Base-by-base conservation (phyloP, 805 yeast species). In the Metschnikowia sp. region DNA sequence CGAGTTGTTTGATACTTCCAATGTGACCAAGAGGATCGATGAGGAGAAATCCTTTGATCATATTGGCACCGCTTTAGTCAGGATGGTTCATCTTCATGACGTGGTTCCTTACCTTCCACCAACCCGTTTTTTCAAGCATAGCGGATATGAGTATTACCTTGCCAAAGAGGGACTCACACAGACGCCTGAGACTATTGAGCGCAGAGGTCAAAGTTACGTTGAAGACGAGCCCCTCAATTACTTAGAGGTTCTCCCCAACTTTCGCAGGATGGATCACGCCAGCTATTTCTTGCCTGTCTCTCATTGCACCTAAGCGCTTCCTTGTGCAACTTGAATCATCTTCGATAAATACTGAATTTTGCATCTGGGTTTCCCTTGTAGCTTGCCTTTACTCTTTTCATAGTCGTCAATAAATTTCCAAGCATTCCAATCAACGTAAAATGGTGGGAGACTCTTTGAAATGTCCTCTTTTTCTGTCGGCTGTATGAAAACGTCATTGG, bases 41-140 rank as follows among this genome's bases (percentile, higher is more conserved):
- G 37, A 53, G 10, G 53, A 58, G 0, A 55, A 66, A 33, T 46
- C 58, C n/a, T 54, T 54, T 28, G 58, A 53, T 37, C 38, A 42
- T 18, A 39, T 53, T 30, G 22, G 28, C 32, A 44, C 40, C 10
- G 57, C 50, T 0, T 79, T 69, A 50, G 70, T 78, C 34, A 70
- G 90, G 58, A 79, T 84, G 8, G 74, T 73, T 9, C 86, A 83
- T 56, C 59, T 65, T n/a, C 70, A 70, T 19, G 91, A 85, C 55
- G 57, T 77, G 26, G 81, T 86, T 19, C 85, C 88, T 0, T 57
- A 65, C 48, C 63, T 83, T 26, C 91, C 90, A 5, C 82, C 85
- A 9, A 65, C 73, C 1, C 68, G 67, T 28, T 53, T 68, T 10
- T 72, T 59, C 51, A 47, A 49, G 42, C 83, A 79, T 43, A 72